Evolutionary conservation across 2,329 filamentous ascomycete species (phyloP).

Genomic region (Aureobasidium subglaciale): DNA sequence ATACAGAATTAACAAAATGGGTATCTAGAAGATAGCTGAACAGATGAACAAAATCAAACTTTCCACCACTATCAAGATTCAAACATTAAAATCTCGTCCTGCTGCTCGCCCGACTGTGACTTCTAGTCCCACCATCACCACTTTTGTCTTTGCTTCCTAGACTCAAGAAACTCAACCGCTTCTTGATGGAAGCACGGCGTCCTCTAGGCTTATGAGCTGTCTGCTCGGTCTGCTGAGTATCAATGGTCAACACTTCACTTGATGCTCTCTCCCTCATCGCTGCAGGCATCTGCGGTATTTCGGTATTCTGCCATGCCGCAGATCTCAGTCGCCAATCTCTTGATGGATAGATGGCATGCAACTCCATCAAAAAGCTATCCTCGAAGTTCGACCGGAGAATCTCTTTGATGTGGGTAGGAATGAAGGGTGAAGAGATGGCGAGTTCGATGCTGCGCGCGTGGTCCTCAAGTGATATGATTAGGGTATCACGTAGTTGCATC

Average conservation of each 20-base stretch:
- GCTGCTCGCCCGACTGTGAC: background rate
- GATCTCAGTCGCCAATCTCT: slow-evolving; percentile 22
- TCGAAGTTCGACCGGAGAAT: slow-evolving; percentile 35
- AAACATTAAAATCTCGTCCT: background rate
- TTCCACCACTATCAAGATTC: background rate
- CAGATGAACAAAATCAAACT: background rate
- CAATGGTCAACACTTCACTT: background rate
- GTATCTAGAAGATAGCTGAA: slow-evolving; percentile 2
- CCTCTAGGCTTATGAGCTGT: background rate
- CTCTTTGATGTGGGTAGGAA: slow-evolving; percentile 47
- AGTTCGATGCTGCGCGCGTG: slow-evolving; percentile 83
- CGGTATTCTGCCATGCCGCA: slow-evolving; percentile 20
- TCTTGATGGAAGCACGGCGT: slow-evolving; percentile 9
- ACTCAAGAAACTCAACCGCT: slow-evolving; percentile 16
- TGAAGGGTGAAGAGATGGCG: slow-evolving; percentile 61
- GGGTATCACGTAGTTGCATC: slow-evolving; percentile 61
- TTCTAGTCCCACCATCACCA: background rate
- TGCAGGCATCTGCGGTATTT: background rate
- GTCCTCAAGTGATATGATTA: slow-evolving; percentile 79
- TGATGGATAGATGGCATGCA: slow-evolving; percentile 34
- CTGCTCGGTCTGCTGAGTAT: background rate
- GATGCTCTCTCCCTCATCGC: background rate
- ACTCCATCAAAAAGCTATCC: slow-evolving; percentile 37
- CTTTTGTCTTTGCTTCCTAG: slow-evolving; percentile 8
- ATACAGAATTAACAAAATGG: background rate